Base-by-base conservation (phyloP, 2,329 filamentous ascomycete genomes). In the Myriosclerotinia curreyana region DNA sequence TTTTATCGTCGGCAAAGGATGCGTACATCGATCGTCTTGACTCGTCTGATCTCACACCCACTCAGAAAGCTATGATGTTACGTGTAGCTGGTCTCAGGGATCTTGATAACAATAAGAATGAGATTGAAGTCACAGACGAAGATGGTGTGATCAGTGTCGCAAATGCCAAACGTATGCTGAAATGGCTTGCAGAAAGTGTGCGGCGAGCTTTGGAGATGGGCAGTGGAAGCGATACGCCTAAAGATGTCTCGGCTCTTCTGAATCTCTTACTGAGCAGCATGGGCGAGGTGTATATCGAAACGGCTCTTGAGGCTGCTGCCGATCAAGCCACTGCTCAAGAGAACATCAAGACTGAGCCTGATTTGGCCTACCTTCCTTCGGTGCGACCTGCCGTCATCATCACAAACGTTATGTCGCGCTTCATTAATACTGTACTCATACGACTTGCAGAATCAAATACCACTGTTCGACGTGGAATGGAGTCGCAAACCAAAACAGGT, bases 121-220 rank as follows among this genome's bases (percentile, higher is more conserved):
- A 96, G 60, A 92, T 96, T 65, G 93, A 96, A 74, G 90, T 98
- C 40, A 88, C 89, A 0, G 95, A 98, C 66, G 87, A 94, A 73
- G 94, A 99, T 72, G 95, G 95, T 42, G 82, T 86, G 64, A 80
- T 98, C 34, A 94, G 88, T 69, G 81, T 96, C 5, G 81, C 86
- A n/a, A 92, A 90, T 75, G 91, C 93, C n/a, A 98, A 98, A 78
- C 86, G 95, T 64, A 99, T 99, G 93, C 83, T 99, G 66, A 96
- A 91, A 74, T 99, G 95, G 95, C 80, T 99, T 49, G 95, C 95
- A 2, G 95, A 99, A 79, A 92, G 91, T 67, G 94, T 99, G 31
- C 90, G 95, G 48, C 84, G 95, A 68, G 92, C 92, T 0, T 82
- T 99, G 12, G 95, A 99, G 76, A 82, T 99, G n/a, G 92, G 91